A percentile compares a stretch with the other conserved stretches of the same genome.
Conservation (phyloP, 2,329 filamentous ascomycete genomes). For the Neofusicoccum sp. region DNA sequence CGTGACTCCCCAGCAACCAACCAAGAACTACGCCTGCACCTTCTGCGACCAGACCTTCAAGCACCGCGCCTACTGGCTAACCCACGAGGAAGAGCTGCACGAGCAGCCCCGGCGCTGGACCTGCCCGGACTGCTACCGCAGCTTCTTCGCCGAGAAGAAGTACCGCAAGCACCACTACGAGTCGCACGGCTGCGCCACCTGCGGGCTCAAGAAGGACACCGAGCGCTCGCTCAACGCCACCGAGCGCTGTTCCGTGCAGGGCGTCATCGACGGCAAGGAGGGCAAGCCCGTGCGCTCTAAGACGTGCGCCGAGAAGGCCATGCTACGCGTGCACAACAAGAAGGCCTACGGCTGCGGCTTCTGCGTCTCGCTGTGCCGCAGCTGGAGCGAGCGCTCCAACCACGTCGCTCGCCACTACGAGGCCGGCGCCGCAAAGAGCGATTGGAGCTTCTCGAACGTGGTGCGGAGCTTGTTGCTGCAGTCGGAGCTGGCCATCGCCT, state of each 20-base stretch:
- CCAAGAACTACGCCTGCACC: constrained; percentile 45
- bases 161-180: constrained; percentile 68
- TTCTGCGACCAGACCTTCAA: constrained; percentile 63
- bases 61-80: constrained; percentile 68
- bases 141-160: constrained; percentile 66
- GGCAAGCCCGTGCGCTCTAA: constrained; percentile 6
- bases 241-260: constrained; percentile 1
- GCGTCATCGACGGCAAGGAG: constrained; percentile 7
- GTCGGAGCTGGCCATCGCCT: constrained; percentile 59
- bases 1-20: not conserved
- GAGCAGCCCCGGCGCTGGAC: constrained; percentile 67
- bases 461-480: constrained; percentile 68
- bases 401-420: constrained; percentile 69
- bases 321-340: constrained; percentile 53
- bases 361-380: constrained; percentile 61
- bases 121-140: constrained; percentile 66
- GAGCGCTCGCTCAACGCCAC: constrained; percentile 1
- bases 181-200: constrained; percentile 59
- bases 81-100: constrained; percentile 68
- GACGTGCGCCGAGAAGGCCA: constrained; percentile 9
- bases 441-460: constrained; percentile 69
- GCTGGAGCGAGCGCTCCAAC: constrained; percentile 65
- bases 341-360: constrained; percentile 69
- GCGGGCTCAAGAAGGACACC: constrained; percentile 52
- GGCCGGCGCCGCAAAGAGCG: constrained; percentile 54